Conservation (phyloP, 805 yeast species). For the Maudiozyma serrabonitensis region DNA sequence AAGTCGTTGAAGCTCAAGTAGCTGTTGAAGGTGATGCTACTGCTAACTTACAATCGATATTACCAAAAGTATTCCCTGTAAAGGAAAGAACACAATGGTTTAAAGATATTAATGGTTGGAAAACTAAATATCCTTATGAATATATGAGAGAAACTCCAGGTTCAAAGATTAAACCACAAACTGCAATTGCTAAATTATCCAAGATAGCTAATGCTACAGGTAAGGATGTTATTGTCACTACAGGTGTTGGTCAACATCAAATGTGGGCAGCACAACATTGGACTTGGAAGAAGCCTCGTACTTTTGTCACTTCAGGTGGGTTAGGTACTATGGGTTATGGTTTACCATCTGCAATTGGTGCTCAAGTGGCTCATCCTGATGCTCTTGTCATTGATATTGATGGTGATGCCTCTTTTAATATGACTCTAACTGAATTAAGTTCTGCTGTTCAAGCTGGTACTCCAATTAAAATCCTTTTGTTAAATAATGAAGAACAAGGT, state of each 20-base stretch:
- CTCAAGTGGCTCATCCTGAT: constrained; percentile 92
- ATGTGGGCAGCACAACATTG: constrained; percentile 99
- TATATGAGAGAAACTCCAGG: constrained; percentile 76
- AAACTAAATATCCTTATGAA: constrained; percentile 72
- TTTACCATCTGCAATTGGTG: constrained; percentile 96
- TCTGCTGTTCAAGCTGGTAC: constrained; percentile 91
- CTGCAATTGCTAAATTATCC: constrained; percentile 71
- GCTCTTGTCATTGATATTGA: constrained; percentile 93
- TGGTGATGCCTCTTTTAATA: constrained; percentile 98
- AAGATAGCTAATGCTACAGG: constrained; percentile 45
- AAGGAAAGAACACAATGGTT: constrained; percentile 74
- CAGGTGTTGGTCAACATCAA: constrained; percentile 99
- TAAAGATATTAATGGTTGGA: constrained; percentile 66
- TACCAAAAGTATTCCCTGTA: constrained; percentile 61
- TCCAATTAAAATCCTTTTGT: constrained; percentile 79
- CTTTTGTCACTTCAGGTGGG: constrained; percentile 97
- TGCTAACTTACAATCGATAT: constrained; percentile 56
- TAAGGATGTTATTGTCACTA: constrained; percentile 81
- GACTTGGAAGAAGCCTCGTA: constrained; percentile 87
- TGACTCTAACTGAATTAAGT: constrained; percentile 89
- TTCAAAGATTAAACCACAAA: constrained; percentile 83
- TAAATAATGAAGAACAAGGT: constrained; percentile 98
- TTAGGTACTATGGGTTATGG: constrained; percentile 99
- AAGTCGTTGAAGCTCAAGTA: constrained; percentile 92
- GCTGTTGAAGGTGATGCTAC: constrained; percentile 96